phyloP scores from a whole-genome alignment of 139 green algal genomes.

The Marvania coccoides region DNA sequence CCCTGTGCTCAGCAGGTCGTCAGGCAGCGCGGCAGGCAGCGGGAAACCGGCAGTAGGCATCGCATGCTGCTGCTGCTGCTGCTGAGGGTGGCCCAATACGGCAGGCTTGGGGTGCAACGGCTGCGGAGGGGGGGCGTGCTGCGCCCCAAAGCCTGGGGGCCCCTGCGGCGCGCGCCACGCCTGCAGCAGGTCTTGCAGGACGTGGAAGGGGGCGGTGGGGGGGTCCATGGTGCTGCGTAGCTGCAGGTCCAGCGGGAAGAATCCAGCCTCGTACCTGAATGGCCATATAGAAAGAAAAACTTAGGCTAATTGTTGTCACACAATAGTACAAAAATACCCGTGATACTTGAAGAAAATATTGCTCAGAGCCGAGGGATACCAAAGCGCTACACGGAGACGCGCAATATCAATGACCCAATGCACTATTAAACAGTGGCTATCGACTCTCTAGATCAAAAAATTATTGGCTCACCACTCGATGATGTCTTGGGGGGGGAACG shows the following conservation, averaged over 20 bases:
- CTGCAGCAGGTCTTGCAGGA: constrained; percentile 38
- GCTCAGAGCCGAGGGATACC: no score
- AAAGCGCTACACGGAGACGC: no score
- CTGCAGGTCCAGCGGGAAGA: constrained; percentile 66
- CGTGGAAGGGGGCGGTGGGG: constrained; percentile 32
- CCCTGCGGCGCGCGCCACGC: constrained; percentile 33
- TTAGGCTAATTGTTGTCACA: no score
- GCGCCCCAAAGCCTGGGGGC: constrained; percentile 15
- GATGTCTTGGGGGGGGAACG: constrained; percentile 68
- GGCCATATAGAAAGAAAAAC: no score
- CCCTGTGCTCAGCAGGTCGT: neutral
- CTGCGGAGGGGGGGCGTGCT: neutral
- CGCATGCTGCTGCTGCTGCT: neutral
- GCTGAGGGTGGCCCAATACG: neutral
- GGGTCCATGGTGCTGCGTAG: constrained; percentile 30
- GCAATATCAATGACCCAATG: no score
- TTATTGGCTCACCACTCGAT: constrained; percentile 72
- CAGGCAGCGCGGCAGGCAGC: neutral
- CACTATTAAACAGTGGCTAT: no score
- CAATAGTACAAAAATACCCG: no score
- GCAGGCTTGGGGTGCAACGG: neutral
- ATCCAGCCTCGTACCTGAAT: constrained; percentile 44
- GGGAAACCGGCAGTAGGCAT: neutral
- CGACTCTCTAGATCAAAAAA: no score
- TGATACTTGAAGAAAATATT: no score